Evolutionary conservation across 1,139 yeast genomes (phyloP).

Genomic region (Nakaseomyces glabratus): DNA sequence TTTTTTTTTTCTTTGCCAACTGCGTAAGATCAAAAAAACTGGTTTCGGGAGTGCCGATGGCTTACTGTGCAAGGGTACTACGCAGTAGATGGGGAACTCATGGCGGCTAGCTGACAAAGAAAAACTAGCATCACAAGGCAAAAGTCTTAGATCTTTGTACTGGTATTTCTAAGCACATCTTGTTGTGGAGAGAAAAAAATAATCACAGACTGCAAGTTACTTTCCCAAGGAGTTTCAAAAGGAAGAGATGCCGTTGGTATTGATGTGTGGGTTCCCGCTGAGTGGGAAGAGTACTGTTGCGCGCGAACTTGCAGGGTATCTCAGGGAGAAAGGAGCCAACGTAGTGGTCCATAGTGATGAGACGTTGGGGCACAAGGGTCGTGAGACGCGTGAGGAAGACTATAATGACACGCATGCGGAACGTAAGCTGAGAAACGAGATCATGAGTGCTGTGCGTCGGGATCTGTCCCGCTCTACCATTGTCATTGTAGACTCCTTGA

Average conservation of each 20-base stretch:
- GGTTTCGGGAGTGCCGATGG: too few relatives aligned
- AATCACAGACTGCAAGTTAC: too few relatives aligned
- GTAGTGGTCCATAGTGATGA: constrained; percentile 74
- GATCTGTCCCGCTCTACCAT: constrained; percentile 59
- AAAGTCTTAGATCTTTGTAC: too few relatives aligned
- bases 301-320: constrained; percentile 38
- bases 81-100: too few relatives aligned
- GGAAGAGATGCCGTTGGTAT: constrained; percentile 73
- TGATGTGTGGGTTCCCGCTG: constrained; percentile 77
- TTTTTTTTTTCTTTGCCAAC: too few relatives aligned
- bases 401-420: constrained; percentile 67
- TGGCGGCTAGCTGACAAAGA: too few relatives aligned
- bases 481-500: constrained; percentile 76
- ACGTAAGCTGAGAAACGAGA: constrained; percentile 73
- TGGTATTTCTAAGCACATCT: too few relatives aligned
- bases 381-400: constrained; percentile 30
- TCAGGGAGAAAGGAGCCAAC: constrained; percentile 37
- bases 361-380: constrained; percentile 40
- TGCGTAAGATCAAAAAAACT: too few relatives aligned
- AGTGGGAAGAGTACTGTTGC: constrained; percentile 82
- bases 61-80: too few relatives aligned
- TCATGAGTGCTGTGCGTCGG: constrained; percentile 82
- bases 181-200: too few relatives aligned
- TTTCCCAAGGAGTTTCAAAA: too few relatives aligned
- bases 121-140: too few relatives aligned